Percentiles rank a stretch among this genome's conserved stretches.
Conservation (phyloP, 2,329 filamentous ascomycete genomes). For the Exophiala viscosa region DNA sequence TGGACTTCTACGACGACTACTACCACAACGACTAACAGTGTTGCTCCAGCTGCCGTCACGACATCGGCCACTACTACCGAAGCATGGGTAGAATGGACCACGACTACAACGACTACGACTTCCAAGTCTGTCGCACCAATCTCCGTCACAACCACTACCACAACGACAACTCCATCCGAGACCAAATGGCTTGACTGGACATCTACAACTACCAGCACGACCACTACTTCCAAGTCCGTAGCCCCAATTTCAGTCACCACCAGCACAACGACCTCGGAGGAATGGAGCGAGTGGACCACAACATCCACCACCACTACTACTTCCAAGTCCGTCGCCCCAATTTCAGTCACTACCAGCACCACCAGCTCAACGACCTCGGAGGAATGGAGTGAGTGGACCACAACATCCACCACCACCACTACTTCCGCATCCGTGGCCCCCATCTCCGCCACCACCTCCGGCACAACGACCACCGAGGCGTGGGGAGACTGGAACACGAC, state of each 20-base stretch:
- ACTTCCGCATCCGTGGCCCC: background rate
- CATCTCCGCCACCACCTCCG: background rate
- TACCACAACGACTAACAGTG: slow-evolving; percentile 8
- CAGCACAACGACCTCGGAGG: background rate
- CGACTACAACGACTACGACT: background rate
- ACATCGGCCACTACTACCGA: background rate
- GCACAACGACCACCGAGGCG: background rate
- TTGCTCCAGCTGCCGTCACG: slow-evolving; percentile 11
- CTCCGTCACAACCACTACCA: slow-evolving; percentile 13
- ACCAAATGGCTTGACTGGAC: slow-evolving; percentile 13
- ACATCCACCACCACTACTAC: background rate
- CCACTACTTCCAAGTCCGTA: background rate
- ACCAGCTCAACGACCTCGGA: no score
- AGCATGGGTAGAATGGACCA: slow-evolving; percentile 3
- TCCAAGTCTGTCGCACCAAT: background rate
- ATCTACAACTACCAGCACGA: background rate
- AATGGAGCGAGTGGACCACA: slow-evolving; percentile 6
- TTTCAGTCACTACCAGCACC: no score
- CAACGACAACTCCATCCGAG: background rate
- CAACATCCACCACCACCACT: no score
- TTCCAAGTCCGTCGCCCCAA: no score
- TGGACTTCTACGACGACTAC: slow-evolving; percentile 7
- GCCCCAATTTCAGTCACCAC: background rate
- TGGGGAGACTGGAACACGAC: slow-evolving; percentile 4
- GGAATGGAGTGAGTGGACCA: background rate